Evolutionary conservation across 805 yeast species (phyloP), one percentile per base, ranked within the genome.

Genomic region (Ogataea paradorogensis): DNA sequence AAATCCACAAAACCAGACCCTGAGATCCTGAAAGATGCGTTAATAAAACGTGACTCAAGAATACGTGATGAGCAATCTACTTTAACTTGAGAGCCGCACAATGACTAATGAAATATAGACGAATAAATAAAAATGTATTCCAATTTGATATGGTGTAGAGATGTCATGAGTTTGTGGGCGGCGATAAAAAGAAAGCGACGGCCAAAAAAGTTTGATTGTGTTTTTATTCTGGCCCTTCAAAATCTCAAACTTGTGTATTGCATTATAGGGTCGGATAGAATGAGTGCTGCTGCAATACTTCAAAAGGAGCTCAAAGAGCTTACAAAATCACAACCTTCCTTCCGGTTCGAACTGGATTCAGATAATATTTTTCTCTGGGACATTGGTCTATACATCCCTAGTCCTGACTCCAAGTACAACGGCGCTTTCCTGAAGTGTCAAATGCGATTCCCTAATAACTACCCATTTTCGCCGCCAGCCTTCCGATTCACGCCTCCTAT

Each of bases 361-460:
- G 80, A 74, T 52, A 76, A 74, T 62, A 76, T 76, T 50, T 74
- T 74, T 47, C 65, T 71, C 35, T 76, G 85, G 97, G 85, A 85
- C 61, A 75, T 91, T 40, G 97, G 96, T 15, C 85, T 91, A 43
- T 88, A 90, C 88, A 95, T 91, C 9, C 74, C 88, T 38, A 84
- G 85, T 63, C 81, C 84, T 53, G 96, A 88, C 47, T 87, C 96
- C 11, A 81, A 84, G 48, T 91, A 87, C 65, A 87, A 90, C 57
- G 97, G 97, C 31, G 97, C 97, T 10, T 91, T 85, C 64, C 84
- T 91, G 67, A 86, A 80, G 58, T 96, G 96, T 15, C 95, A 87
- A 60, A 87, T 91, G 95, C 75, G 82, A 52, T 91, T 91, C 66
- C 98, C 98, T 5, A 65, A 71, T 15, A 95, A 89, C 62, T 91